These are phyloP conservation scores for Hyphopichia pseudoburtonii DNA, from an alignment of 1,139 yeast genomes.

Conservation along the genomic window DNA sequence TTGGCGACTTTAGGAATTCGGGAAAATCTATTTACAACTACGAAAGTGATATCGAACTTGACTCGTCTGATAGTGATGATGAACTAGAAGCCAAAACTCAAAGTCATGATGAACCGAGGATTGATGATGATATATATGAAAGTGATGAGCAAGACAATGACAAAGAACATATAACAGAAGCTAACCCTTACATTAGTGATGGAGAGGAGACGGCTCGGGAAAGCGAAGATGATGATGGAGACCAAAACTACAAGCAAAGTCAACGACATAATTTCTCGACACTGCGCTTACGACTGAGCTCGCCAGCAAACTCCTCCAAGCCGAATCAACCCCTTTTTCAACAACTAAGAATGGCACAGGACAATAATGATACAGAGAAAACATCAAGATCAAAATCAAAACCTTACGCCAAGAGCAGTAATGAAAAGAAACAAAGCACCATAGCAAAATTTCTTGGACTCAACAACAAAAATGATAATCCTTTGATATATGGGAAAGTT, in stretches of 20 bases:
- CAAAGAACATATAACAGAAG: too few species aligned
- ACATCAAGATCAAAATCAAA: neutral
- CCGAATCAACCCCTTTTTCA: neutral
- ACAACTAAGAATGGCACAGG: constrained; percentile 10
- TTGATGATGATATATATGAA: constrained; percentile 7
- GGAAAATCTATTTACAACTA: constrained; percentile 2
- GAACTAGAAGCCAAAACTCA: too few species aligned
- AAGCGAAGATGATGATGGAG: constrained; percentile 9
- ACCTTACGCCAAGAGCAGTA: neutral
- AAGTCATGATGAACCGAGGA: constrained; percentile 6
- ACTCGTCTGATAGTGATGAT: constrained; percentile 1
- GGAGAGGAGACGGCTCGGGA: constrained; percentile 10
- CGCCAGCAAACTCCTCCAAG: neutral
- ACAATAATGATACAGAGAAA: neutral
- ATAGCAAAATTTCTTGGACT: neutral
- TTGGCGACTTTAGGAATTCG: constrained; percentile 10
- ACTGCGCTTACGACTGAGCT: too few species aligned
- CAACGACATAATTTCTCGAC: too few species aligned
- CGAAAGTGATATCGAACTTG: constrained; percentile 1
- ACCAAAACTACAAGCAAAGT: too few species aligned
- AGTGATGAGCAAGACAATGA: neutral
- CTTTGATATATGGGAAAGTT: neutral
- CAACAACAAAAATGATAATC: neutral
- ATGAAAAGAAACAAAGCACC: neutral
- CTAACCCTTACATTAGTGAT: too few species aligned